These are phyloP conservation scores for Stellera chamaejasme DNA, from an alignment of 345 rosid genomes.

Conservation along the genomic window DNA sequence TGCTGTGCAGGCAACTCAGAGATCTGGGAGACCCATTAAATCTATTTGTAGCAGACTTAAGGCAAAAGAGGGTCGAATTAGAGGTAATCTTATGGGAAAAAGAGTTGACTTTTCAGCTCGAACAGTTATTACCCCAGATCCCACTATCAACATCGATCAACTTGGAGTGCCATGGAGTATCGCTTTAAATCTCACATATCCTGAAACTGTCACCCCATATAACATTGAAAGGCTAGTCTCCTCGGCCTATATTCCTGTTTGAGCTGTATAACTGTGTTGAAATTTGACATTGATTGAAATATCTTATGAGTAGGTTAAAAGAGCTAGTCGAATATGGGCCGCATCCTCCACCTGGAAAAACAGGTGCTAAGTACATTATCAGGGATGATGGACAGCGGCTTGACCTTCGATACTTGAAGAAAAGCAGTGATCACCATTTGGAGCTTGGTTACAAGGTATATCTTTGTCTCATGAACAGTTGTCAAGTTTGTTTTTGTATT, in stretches of 20 bases:
- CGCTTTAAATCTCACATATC: slow-evolving; percentile 82
- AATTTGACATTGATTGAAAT: no score
- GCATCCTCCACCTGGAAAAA: slow-evolving; percentile 95
- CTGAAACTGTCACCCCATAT: slow-evolving; percentile 87
- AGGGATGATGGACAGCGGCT: slow-evolving; percentile 99
- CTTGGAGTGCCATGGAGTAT: slow-evolving; percentile 95
- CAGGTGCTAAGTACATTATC: slow-evolving; percentile 95
- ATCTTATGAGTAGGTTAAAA: slow-evolving; percentile 47
- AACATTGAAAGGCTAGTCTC: slow-evolving; percentile 62
- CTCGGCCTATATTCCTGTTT: neutral
- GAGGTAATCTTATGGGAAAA: slow-evolving; percentile 93
- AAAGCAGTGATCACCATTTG: slow-evolving; percentile 98
- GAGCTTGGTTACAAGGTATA: slow-evolving; percentile 83
- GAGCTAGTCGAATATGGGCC: slow-evolving; percentile 97
- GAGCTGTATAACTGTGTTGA: neutral
- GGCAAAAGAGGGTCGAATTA: slow-evolving; percentile 88
- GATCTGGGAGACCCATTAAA: slow-evolving; percentile 89
- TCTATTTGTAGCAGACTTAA: slow-evolving; percentile 87
- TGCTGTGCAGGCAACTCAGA: slow-evolving; percentile 67
- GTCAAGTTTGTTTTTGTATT: no score
- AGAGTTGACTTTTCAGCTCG: slow-evolving; percentile 89
- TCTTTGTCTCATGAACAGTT: slow-evolving; percentile 5
- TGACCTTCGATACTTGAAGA: slow-evolving; percentile 94
- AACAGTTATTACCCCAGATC: slow-evolving; percentile 90
- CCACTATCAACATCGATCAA: slow-evolving; percentile 79